Evolutionary conservation across 257 asterid species (phyloP).

Genomic region (Eustoma russellianum): DNA sequence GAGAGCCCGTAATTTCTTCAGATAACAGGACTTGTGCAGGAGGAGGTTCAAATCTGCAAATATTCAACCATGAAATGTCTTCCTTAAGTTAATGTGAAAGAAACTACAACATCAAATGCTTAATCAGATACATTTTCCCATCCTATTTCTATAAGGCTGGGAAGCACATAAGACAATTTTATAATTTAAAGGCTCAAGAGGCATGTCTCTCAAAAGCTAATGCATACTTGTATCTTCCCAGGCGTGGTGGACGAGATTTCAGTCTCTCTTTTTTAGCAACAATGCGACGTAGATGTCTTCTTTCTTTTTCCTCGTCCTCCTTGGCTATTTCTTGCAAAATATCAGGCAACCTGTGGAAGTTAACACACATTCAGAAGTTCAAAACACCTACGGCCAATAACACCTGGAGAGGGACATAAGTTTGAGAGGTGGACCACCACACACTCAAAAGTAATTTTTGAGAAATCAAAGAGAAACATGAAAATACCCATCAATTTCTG

Average conservation of each 20-base stretch:
- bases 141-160: not conserved
- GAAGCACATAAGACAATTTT: not conserved
- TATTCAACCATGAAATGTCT: not conserved
- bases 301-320: conserved; percentile 72
- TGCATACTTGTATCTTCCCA: conserved; percentile 83
- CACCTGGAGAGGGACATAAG: not conserved
- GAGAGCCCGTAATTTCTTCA: conserved; percentile 96
- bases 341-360: conserved; percentile 41
- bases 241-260: conserved; percentile 69
- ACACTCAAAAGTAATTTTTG: not conserved
- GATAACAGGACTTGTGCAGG: conserved; percentile 83
- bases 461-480: not conserved
- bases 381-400: not conserved
- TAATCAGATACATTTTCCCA: too few relatives aligned
- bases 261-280: conserved; percentile 70
- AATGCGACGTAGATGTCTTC: conserved; percentile 53
- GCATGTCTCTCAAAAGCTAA: not conserved
- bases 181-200: not conserved
- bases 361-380: not conserved
- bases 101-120: not conserved
- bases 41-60: conserved; percentile 72
- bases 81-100: not conserved
- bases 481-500: conserved; percentile 63
- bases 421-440: not conserved
- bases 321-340: conserved; percentile 63